Base-by-base conservation (phyloP, 2,329 filamentous ascomycete species). In the Phialocephala subalpina region DNA sequence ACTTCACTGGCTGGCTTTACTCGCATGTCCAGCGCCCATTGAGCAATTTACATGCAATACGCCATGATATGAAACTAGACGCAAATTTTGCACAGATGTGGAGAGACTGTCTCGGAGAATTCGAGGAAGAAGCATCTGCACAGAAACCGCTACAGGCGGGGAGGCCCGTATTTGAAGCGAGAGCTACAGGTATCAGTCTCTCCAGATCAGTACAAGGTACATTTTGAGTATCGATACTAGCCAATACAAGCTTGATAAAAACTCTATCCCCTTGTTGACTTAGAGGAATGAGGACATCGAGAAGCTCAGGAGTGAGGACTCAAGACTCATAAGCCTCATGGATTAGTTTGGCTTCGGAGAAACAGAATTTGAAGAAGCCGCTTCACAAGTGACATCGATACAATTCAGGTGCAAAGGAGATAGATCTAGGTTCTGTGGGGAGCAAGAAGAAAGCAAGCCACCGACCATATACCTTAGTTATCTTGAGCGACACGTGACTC, bases 41-140 rank as follows among this genome's bases (percentile, higher is more conserved):
- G 7, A 42, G 40, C 40, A 42, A 42, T 42, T 11, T 42, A 42
- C 18, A 42, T 4, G 18, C 40, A 42, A 42, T 42, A 42, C 40
- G 16, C 40, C 40, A 42, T 42, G 40, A 42, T 42, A 42, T 42
- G 16, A 42, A 42, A 16, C 40, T n/a, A n/a, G n/a, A n/a, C n/a
- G n/a, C n/a, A n/a, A n/a, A n/a, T 42, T 42, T 8, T 42, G 40
- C 40, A 42, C 16, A 11, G 40, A 42, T 42, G 40, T 42, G 40
- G 40, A 42, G 40, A 42, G 40, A 42, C 40, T 42, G 40, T 42
- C 40, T 42, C 40, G 40, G n/a, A n/a, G n/a, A n/a, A n/a, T n/a
- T n/a, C n/a, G 40, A 8, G 40, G 40, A 42, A n/a, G 40, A 42
- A 42, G 40, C 40, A 42, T 42, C 40, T 14, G 9, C 7, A 4